Base-by-base conservation (phyloP, 208 protist genomes). In the Trypanosoma cruzi region DNA sequence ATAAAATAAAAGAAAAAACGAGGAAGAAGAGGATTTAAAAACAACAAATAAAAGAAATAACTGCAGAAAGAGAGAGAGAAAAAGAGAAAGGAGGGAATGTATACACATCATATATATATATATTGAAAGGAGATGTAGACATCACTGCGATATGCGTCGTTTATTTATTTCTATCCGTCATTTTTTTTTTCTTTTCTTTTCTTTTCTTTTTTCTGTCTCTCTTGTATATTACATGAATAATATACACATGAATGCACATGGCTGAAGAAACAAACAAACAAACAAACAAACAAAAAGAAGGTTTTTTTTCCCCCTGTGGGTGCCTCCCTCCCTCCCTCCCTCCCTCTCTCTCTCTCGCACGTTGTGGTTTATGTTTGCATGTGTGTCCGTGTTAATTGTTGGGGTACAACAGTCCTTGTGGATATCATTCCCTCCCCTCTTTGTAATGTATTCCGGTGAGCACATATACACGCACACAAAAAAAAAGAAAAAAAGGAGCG, bases 151-250 rank as follows among this genome's bases (percentile, higher is more conserved):
- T 46, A 42, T 66, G 13, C n/a, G 53, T 40, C 8, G 40, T 14
- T 64, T 44, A 24, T 49, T 44, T 22, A 32, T 4, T 37, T 44
- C 44, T 28, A 3, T 20, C 24, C 24, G 3, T 32, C 22, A 36
- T 53, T 50, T 50, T 54, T 66, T 53, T 50, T 74, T 69, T 50
- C 48, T 69, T 53, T 20, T 44, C n/a, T 68, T 62, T 29, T 53
- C 56, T 54, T 48, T 65, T 64, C 48, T 70, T 52, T 60, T 59
- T 40, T 40, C 4, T 40, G 4, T 40, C 10, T 40, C 36, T 40
- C 10, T 40, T n/a, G n/a, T n/a, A n/a, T n/a, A n/a, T n/a, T n/a
- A n/a, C n/a, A n/a, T n/a, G n/a, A n/a, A n/a, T n/a, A n/a, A 52
- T 52, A 52, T 52, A 52, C 24, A 28, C 24, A 22, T 52, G n/a